Conservation (phyloP, 148 eudicot genomes). For the Nepenthes mirabilis region DNA sequence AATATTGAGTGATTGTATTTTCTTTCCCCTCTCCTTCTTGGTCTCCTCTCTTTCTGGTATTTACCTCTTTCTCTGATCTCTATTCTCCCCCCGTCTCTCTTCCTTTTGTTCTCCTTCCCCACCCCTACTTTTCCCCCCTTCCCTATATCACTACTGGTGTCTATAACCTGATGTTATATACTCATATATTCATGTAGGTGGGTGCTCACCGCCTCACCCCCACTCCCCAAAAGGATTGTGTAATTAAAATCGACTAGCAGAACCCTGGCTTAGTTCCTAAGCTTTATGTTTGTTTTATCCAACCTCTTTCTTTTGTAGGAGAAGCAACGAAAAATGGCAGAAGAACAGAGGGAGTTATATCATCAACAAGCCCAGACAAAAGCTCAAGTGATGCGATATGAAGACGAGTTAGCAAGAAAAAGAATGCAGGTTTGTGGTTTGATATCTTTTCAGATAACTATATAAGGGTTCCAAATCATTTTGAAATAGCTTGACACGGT, state of each 20-base stretch:
- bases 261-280: not conserved
- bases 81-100: too few relatives aligned
- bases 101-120: too few relatives aligned
- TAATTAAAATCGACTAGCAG: not conserved
- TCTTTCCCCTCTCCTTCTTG: too few relatives aligned
- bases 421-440: slow-evolving; percentile 58
- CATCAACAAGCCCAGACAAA: slow-evolving; percentile 81
- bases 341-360: slow-evolving; percentile 71
- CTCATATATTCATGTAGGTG: not conserved
- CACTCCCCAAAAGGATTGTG: too few relatives aligned
- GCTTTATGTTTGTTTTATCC: not conserved
- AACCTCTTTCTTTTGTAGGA: slow-evolving; percentile 43
- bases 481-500: not conserved
- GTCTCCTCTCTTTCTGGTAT: too few relatives aligned
- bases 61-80: too few relatives aligned
- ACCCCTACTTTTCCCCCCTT: too few relatives aligned
- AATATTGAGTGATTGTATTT: too few relatives aligned
- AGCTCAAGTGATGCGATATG: slow-evolving; percentile 82
- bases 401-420: slow-evolving; percentile 89
- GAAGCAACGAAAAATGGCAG: slow-evolving; percentile 59
- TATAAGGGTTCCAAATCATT: not conserved
- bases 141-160: too few relatives aligned
- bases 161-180: not conserved
- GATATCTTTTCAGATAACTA: not conserved
- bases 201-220: not conserved